phyloP scores from a whole-genome alignment of 148 eudicot species.

The Chenopodium berlandieri region DNA sequence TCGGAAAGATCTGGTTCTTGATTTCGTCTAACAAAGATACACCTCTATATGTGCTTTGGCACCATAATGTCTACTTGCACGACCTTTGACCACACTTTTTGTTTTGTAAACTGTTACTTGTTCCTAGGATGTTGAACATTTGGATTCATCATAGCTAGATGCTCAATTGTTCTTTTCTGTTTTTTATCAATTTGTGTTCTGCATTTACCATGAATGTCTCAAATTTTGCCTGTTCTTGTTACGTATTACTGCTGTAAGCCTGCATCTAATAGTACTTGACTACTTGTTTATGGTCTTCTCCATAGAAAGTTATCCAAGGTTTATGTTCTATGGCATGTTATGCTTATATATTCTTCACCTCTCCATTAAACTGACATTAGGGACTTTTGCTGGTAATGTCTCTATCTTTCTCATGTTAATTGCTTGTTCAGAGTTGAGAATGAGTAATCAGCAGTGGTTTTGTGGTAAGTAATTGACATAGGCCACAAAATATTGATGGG shows the following conservation, averaged over 20 bases:
- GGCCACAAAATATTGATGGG: neutral
- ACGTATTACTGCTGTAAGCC: neutral
- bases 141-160: neutral
- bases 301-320: neutral
- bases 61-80: neutral
- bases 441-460: neutral
- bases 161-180: neutral
- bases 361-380: neutral
- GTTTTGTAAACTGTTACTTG: neutral
- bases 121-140: too few species aligned
- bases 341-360: neutral
- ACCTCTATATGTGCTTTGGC: neutral
- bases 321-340: too few species aligned
- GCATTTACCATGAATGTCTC: neutral
- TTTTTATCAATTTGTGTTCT: neutral
- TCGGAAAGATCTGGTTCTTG: neutral
- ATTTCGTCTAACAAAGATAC: neutral
- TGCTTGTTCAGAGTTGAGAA: constrained; percentile 5
- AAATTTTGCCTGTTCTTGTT: neutral
- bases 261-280: neutral
- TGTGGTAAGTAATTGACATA: neutral
- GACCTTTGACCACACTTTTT: neutral
- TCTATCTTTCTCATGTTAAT: neutral
- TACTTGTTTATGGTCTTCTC: neutral
- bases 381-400: neutral